Conservation (phyloP, 2,329 filamentous ascomycete genomes). For the Verticillium dahliae region DNA sequence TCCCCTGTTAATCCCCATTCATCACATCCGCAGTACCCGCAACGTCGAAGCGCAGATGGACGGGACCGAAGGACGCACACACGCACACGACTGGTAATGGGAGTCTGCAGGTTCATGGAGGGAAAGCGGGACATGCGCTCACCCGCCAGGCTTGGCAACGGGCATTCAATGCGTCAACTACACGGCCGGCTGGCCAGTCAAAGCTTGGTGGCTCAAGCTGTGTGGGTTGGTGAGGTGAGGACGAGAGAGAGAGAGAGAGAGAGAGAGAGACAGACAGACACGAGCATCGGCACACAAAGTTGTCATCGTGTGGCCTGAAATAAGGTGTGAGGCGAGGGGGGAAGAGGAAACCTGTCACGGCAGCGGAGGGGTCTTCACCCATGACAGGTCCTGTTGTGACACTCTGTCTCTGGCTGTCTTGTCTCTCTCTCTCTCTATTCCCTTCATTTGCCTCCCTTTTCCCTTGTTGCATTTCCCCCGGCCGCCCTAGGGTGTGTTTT, state of each 20-base stretch:
- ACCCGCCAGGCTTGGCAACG: neutral
- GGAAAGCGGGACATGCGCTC: neutral
- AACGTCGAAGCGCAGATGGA: conserved; percentile 11
- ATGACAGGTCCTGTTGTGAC: neutral
- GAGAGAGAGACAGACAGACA: too few relatives aligned
- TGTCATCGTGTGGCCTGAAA: neutral
- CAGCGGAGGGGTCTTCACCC: neutral
- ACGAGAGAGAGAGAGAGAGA: too few relatives aligned
- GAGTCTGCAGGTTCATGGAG: neutral
- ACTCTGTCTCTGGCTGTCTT: too few relatives aligned
- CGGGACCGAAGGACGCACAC: neutral
- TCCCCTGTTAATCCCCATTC: neutral
- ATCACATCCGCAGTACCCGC: conserved; percentile 28
- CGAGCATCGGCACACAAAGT: neutral
- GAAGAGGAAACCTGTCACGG: neutral
- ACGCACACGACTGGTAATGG: neutral
- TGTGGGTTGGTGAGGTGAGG: neutral
- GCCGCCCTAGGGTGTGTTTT: too few relatives aligned
- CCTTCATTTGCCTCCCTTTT: neutral
- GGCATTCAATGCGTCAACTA: too few relatives aligned
- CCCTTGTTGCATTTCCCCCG: neutral
- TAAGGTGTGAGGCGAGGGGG: neutral
- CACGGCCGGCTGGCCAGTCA: too few relatives aligned
- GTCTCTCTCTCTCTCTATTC: neutral
- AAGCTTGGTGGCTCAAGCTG: too few relatives aligned